A percentile compares a stretch with the other conserved stretches of the same genome.
Evolutionary conservation across 352 stramenopile genomes (phyloP).

Genomic region (Phytophthora vignae): DNA sequence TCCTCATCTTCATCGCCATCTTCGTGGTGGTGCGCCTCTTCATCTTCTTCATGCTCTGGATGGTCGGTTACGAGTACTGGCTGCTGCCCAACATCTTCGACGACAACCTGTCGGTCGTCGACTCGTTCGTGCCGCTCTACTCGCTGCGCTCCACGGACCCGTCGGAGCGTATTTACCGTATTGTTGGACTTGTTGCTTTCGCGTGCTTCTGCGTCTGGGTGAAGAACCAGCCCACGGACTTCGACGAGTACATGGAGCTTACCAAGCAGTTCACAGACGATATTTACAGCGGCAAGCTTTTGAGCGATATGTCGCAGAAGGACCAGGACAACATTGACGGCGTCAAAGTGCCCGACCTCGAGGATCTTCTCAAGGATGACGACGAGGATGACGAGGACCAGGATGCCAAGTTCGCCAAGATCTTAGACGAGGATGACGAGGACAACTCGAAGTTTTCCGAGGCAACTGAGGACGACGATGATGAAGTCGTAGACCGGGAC

Average conservation of each 20-base stretch:
- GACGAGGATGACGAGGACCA: slow-evolving; percentile 83
- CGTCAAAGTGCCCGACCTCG: slow-evolving; percentile 91
- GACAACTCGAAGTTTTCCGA: slow-evolving; percentile 46
- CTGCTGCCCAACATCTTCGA: slow-evolving; percentile 99
- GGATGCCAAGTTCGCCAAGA: slow-evolving; percentile 80
- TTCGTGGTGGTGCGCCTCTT: slow-evolving; percentile 96
- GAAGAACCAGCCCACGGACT: slow-evolving; percentile 99
- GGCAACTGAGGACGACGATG: slow-evolving; percentile 43
- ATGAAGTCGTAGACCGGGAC: slow-evolving; percentile 64
- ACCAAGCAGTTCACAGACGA: slow-evolving; percentile 99
- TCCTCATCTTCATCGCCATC: slow-evolving; percentile 98
- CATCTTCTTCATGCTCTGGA: slow-evolving; percentile 97
- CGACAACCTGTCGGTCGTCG: slow-evolving; percentile 96
- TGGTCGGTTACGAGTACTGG: slow-evolving; percentile 98
- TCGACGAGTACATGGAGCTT: slow-evolving; percentile 98
- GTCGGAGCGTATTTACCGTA: slow-evolving; percentile 96
- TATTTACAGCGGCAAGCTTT: slow-evolving; percentile 98
- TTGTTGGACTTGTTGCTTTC: slow-evolving; percentile 93
- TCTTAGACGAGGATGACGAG: slow-evolving; percentile 83
- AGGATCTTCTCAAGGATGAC: slow-evolving; percentile 87
- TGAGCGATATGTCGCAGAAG: slow-evolving; percentile 98
- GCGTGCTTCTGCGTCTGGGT: slow-evolving; percentile 98
- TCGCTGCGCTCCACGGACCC: slow-evolving; percentile 83
- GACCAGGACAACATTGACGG: slow-evolving; percentile 98
- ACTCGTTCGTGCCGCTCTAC: slow-evolving; percentile 98